These are phyloP conservation scores for Fragosphaeria purpurea DNA, from an alignment of 2,329 filamentous ascomycete genomes.

Conservation along the genomic window DNA sequence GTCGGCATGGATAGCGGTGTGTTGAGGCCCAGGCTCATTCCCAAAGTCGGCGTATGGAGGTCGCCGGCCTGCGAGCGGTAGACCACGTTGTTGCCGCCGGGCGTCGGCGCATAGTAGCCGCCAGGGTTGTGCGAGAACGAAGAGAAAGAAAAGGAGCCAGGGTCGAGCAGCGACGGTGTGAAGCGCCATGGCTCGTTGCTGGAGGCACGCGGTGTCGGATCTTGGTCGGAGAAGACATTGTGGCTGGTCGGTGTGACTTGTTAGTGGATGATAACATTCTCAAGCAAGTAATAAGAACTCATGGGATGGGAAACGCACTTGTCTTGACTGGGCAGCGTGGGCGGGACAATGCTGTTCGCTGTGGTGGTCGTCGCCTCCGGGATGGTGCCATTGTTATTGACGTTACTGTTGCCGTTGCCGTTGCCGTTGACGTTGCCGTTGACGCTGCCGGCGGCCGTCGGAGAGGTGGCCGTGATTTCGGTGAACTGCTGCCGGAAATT, in stretches of 20 bases:
- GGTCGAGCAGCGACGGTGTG: constrained; percentile 80
- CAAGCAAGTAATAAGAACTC: neutral
- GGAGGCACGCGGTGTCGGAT: constrained; percentile 70
- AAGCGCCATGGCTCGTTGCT: constrained; percentile 72
- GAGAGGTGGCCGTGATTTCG: constrained; percentile 44
- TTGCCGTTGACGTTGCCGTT: neutral
- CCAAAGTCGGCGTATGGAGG: constrained; percentile 71
- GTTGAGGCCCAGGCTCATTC: constrained; percentile 63
- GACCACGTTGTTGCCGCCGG: constrained; percentile 67
- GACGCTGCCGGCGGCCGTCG: constrained; percentile 28
- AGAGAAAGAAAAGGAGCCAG: constrained; percentile 71
- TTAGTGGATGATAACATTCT: constrained; percentile 5
- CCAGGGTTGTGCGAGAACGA: constrained; percentile 69
- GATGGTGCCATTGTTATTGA: neutral
- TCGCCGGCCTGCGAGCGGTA: constrained; percentile 80
- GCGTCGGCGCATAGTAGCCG: constrained; percentile 81
- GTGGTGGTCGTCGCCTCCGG: constrained; percentile 23
- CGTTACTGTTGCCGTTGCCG: no score
- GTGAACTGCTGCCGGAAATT: constrained; percentile 79
- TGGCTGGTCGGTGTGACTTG: constrained; percentile 27
- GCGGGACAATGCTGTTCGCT: constrained; percentile 3
- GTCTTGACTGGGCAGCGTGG: constrained; percentile 18
- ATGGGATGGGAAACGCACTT: constrained; percentile 15
- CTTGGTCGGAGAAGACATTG: constrained; percentile 54
- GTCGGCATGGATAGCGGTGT: constrained; percentile 74